Conservation (phyloP, 129 eudicot genomes). For the Pseudognaphalium luteoalbum region DNA sequence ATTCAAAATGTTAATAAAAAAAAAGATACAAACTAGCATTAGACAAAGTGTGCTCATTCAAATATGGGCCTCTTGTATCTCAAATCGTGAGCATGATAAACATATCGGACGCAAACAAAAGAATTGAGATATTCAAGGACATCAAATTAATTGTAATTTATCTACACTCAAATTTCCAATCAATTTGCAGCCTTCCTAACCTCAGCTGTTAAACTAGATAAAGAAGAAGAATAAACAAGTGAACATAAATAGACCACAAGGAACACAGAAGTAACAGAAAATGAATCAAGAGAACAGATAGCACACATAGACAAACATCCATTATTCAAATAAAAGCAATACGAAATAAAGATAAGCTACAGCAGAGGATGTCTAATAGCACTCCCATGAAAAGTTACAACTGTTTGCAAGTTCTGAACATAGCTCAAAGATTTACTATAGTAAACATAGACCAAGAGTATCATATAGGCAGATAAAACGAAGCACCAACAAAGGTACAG, state of each 20-base stretch:
- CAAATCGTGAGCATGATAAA: conserved; percentile 10
- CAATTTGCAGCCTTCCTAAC: conserved; percentile 6
- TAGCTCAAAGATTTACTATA: conserved; percentile 33
- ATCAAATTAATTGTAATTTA: neutral
- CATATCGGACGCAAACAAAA: conserved; percentile 14
- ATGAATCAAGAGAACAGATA: conserved; percentile 9
- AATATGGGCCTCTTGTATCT: neutral
- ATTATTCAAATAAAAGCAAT: neutral
- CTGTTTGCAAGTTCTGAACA: conserved; percentile 31
- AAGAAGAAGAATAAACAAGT: neutral
- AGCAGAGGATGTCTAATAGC: conserved; percentile 6
- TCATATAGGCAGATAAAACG: conserved; percentile 61
- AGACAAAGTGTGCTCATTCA: neutral
- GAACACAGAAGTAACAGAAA: conserved; percentile 1
- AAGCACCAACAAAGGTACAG: conserved; percentile 88
- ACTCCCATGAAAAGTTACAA: conserved; percentile 22
- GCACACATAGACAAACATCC: conserved; percentile 22
- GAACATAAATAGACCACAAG: conserved; percentile 2
- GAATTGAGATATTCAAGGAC: neutral
- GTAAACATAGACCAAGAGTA: conserved; percentile 35
- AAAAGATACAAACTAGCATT: neutral
- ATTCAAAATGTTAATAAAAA: conserved; percentile 4
- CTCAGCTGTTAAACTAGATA: conserved; percentile 8
- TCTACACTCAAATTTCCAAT: conserved; percentile 5
- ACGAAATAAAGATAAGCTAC: conserved; percentile 19